A percentile compares a stretch with the other conserved stretches of the same genome.
These are phyloP conservation scores for Fraxinus latifolia DNA, from an alignment of 305 asterid species.

Conservation along the genomic window DNA sequence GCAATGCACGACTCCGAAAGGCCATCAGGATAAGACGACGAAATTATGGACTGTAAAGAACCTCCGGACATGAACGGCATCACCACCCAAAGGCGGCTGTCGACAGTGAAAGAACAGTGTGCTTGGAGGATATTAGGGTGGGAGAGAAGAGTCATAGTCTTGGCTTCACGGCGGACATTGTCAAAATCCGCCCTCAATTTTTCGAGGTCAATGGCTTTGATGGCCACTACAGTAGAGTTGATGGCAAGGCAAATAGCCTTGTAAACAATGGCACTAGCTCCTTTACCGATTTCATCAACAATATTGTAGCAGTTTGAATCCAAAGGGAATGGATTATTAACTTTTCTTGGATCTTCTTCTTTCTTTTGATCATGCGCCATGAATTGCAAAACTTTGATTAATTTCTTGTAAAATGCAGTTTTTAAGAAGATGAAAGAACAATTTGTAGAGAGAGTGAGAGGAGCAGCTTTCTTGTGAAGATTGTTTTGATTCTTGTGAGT, in stretches of 20 bases:
- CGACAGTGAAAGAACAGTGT: conserved; percentile 73
- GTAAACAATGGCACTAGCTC: conserved; percentile 64
- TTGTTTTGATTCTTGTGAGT: conserved; percentile 33
- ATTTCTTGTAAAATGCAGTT: background rate
- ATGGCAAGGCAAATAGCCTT: conserved; percentile 63
- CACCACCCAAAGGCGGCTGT: conserved; percentile 70
- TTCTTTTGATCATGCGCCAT: conserved; percentile 33
- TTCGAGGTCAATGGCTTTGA: conserved; percentile 73
- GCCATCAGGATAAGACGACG: conserved; percentile 62
- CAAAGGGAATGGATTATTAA: conserved; percentile 41
- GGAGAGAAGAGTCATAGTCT: conserved; percentile 58
- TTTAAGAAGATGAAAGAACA: conserved; percentile 17
- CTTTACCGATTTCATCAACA: conserved; percentile 64
- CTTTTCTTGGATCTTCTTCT: conserved; percentile 28
- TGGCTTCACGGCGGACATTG: conserved; percentile 59
- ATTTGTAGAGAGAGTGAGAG: background rate
- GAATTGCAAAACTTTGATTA: background rate
- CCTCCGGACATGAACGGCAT: conserved; percentile 93
- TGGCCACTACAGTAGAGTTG: conserved; percentile 52
- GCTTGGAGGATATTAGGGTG: conserved; percentile 79
- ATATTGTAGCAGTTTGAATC: conserved; percentile 51
- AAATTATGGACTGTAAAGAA: conserved; percentile 68
- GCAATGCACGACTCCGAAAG: conserved; percentile 72
- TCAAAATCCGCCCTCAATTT: conserved; percentile 54
- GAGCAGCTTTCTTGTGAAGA: conserved; percentile 36